Evolutionary conservation across 73 alveolate genomes (phyloP).

Genomic region (Stentor roeselii): DNA sequence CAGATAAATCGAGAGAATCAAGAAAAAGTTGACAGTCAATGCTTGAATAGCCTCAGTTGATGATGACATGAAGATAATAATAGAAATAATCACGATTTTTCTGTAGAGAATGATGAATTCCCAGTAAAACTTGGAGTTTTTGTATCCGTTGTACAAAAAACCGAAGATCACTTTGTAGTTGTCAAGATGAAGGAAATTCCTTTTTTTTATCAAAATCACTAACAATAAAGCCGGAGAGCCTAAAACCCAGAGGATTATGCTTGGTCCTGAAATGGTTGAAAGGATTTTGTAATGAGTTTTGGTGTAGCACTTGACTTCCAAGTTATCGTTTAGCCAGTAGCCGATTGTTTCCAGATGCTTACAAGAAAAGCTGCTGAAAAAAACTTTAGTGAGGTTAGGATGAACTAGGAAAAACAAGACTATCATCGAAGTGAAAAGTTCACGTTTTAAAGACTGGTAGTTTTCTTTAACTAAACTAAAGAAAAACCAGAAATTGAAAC

Average conservation of each 20-base stretch:
- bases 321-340: slow-evolving; percentile 37
- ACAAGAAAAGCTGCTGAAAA: slow-evolving; percentile 53
- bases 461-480: too few relatives aligned
- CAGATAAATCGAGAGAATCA: background rate
- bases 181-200: background rate
- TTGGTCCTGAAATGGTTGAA: slow-evolving; percentile 41
- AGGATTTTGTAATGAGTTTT: slow-evolving; percentile 27
- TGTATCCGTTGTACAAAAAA: slow-evolving; percentile 54
- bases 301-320: slow-evolving; percentile 39
- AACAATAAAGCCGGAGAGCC: background rate
- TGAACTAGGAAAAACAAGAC: slow-evolving; percentile 48
- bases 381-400: slow-evolving; percentile 50
- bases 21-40: background rate
- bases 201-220: background rate
- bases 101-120: slow-evolving; percentile 58
- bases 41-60: background rate
- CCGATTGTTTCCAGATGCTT: slow-evolving; percentile 44
- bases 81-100: slow-evolving; percentile 33
- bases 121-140: slow-evolving; percentile 52
- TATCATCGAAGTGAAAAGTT: slow-evolving; percentile 37
- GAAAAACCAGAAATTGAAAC: too few relatives aligned
- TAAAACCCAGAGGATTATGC: slow-evolving; percentile 34
- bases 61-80: slow-evolving; percentile 34
- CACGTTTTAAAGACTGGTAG: slow-evolving; percentile 22
- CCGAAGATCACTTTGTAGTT: slow-evolving; percentile 50